Base-by-base conservation (phyloP, 768 basidiomycete genomes). In the Boletus subparvulus region DNA sequence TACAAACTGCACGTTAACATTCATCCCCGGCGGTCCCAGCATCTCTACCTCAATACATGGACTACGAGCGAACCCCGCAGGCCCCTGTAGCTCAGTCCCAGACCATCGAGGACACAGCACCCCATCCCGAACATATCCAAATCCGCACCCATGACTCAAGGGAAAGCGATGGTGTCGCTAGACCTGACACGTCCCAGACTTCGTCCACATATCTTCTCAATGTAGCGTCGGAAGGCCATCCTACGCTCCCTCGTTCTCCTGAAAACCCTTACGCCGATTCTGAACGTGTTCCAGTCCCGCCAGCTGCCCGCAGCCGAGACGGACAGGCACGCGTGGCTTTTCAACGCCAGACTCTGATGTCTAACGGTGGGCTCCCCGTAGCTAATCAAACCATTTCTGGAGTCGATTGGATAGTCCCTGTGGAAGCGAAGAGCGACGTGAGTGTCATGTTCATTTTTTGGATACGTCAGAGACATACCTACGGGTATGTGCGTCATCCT, bases 351-450 rank as follows among this genome's bases (percentile, higher is more conserved):
- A 42, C 43, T 2, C 5, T 41, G 39, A 3, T 30, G 6, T 52
- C 63, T 21, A 19, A 0, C 10, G 0, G 13, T 13, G 61, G 57
- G 12, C 47, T 45, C 4, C 46, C 50, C 11, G 6, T 16, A 7
- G 14, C 30, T 6, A 42, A 49, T 19, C 39, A 4, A 7, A 43
- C 45, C 21, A 3, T 16, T 11, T 54, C 61, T 16, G 63, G 50
- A 4, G 33, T 71, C 11, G 70, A 71, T 47, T 63, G 59, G 58
- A 68, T 72, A 46, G 63, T 72, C 10, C 70, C 70, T 2, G 42
- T 66, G 32, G 43, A 70, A 6, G 58, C 52, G 19, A 73, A 61
- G 49, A 16, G 10, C 4, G 37, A 13, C 5, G 71, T 69, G 44
- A 46, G 71, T 60, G 11, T 9, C 35, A 3, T 28, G 26, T 35